Evolutionary conservation across 1,284 basidiomycete species (phyloP).

Genomic region (Cryptococcus sp.): DNA sequence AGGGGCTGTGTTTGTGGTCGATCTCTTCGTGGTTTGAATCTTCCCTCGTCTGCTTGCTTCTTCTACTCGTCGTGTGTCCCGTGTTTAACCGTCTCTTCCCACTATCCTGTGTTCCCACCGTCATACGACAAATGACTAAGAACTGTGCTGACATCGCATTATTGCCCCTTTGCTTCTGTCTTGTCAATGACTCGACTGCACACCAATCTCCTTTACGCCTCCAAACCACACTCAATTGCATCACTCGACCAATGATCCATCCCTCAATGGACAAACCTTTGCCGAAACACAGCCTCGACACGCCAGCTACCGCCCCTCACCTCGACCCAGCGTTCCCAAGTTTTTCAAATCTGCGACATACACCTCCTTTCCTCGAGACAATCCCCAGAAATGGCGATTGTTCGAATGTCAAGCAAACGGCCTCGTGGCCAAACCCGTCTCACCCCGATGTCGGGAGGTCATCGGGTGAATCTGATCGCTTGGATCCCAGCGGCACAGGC

Average conservation of each 20-base stretch:
- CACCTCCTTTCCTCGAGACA: conserved; percentile 8
- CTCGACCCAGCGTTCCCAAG: conserved; percentile 11
- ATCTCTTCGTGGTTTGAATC: neutral
- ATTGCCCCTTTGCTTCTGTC: too few species aligned
- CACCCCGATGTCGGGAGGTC: conserved; percentile 7
- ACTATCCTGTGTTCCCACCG: too few species aligned
- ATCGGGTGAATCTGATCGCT: conserved; percentile 11
- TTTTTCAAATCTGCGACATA: conserved; percentile 14
- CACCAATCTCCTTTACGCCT: neutral
- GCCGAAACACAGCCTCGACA: conserved; percentile 19
- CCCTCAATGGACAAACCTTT: neutral
- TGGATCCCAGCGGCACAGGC: conserved; percentile 8
- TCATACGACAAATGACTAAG: too few species aligned
- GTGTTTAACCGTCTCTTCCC: too few species aligned
- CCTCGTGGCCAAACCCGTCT: neutral
- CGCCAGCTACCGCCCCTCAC: conserved; percentile 19
- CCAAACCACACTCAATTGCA: neutral
- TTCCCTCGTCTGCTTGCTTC: too few species aligned
- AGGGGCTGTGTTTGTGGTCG: too few species aligned
- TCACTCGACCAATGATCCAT: neutral
- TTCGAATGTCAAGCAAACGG: too few species aligned
- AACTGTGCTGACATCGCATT: too few species aligned
- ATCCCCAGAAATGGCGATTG: too few species aligned
- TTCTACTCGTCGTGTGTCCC: too few species aligned
- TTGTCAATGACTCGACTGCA: too few species aligned